Conservation (phyloP, 257 asterid genomes). For the Scutellaria minor region DNA sequence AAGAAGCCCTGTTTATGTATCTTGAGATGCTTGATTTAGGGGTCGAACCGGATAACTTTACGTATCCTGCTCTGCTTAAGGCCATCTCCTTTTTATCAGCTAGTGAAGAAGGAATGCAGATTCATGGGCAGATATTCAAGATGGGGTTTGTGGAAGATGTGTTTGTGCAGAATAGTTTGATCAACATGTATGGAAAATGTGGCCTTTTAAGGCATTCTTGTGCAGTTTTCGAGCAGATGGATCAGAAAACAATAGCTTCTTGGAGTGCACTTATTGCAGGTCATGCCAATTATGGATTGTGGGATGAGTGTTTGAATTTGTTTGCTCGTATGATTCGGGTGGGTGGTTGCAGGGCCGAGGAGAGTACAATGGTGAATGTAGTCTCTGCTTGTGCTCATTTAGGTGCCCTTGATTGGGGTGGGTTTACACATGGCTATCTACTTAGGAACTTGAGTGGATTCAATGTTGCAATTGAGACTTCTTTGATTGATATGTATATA, state of each 20-base stretch:
- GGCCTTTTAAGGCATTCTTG: slow-evolving; percentile 47
- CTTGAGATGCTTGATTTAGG: slow-evolving; percentile 65
- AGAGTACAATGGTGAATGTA: slow-evolving; percentile 74
- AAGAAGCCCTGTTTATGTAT: slow-evolving; percentile 52
- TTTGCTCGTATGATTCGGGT: slow-evolving; percentile 54
- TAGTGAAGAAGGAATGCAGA: slow-evolving; percentile 53
- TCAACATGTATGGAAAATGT: slow-evolving; percentile 80
- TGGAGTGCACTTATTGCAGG: slow-evolving; percentile 86
- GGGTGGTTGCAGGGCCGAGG: slow-evolving; percentile 69
- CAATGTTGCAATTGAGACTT: slow-evolving; percentile 68
- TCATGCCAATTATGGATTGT: slow-evolving; percentile 59
- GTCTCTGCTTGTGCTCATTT: slow-evolving; percentile 74
- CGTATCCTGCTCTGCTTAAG: slow-evolving; percentile 67
- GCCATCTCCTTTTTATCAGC: slow-evolving; percentile 56
- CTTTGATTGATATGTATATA: slow-evolving; percentile 68
- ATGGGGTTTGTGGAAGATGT: slow-evolving; percentile 62
- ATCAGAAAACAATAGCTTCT: slow-evolving; percentile 66
- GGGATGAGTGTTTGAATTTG: slow-evolving; percentile 66
- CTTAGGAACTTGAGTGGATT: slow-evolving; percentile 64
- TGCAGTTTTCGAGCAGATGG: slow-evolving; percentile 57
- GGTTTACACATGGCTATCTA: slow-evolving; percentile 60
- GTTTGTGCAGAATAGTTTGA: slow-evolving; percentile 73
- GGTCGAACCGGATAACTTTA: slow-evolving; percentile 64
- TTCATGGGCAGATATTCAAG: slow-evolving; percentile 73
- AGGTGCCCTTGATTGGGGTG: slow-evolving; percentile 63